phyloP scores from a whole-genome alignment of 148 eudicot species.

The Chenopodium berlandieri region DNA sequence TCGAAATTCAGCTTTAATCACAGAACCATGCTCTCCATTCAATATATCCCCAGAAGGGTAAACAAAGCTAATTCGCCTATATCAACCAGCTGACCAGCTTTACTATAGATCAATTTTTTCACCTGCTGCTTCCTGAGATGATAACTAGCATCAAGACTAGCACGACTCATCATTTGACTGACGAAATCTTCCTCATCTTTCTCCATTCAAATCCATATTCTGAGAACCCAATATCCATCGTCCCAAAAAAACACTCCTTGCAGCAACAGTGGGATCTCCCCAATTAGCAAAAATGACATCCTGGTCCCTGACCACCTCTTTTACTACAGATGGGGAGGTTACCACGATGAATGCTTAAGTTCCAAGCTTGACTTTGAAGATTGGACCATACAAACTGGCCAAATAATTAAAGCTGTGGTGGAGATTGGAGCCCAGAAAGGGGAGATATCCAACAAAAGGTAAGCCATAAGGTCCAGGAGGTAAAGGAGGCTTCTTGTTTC shows the following conservation, averaged over 20 bases:
- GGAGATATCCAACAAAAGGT: conserved; percentile 42
- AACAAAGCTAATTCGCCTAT: conserved; percentile 14
- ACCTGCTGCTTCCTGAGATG: conserved; percentile 4
- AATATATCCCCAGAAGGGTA: conserved; percentile 26
- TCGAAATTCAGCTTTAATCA: conserved; percentile 29
- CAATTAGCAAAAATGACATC: conserved; percentile 42
- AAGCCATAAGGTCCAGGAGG: conserved; percentile 49
- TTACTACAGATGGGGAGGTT: conserved; percentile 38
- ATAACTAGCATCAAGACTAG: conserved; percentile 28
- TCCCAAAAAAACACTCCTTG: conserved; percentile 21
- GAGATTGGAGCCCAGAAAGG: conserved; percentile 32
- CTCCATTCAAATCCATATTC: conserved; percentile 38
- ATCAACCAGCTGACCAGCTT: conserved; percentile 21
- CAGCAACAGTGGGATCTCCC: conserved; percentile 33
- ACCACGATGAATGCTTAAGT: conserved; percentile 34
- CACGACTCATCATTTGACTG: conserved; percentile 38
- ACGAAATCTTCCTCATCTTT: conserved; percentile 38
- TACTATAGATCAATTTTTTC: conserved; percentile 20
- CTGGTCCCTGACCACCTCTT: conserved; percentile 42
- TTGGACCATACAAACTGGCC: conserved; percentile 37
- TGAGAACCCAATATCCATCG: conserved; percentile 27
- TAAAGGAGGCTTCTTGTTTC: background rate
- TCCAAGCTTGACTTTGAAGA: conserved; percentile 38
- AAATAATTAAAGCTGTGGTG: conserved; percentile 28
- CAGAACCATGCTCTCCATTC: background rate